Base-by-base conservation (phyloP, 1,284 basidiomycete species). In the Sutorius eximius region DNA sequence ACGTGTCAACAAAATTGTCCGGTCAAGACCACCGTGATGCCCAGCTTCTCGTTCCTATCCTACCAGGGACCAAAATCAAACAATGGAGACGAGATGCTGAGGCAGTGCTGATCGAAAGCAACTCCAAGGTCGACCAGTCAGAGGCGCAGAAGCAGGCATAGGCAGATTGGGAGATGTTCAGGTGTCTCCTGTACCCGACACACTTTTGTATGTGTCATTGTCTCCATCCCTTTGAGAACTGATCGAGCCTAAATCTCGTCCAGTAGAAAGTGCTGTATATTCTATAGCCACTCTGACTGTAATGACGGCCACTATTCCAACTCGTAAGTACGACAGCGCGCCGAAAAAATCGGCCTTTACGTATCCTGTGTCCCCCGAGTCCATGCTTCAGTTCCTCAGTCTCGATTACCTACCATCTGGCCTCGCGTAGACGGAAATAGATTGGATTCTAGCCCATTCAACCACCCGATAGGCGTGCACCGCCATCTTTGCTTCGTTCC, bases 61-160 rank as follows among this genome's bases (percentile, higher is more conserved):
- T 65, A 6, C 60, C 62, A 10, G 66, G 65, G 37, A 66, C 57
- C 15, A 64, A 66, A 45, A 50, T 69, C 4, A 68, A 64, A 40
- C 63, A 68, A 22, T 66, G 67, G 64, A 56, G 65, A 49, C 58
- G 63, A 47, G 45, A 67, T 5, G 57, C 57, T 0, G 66, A 63
- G 30, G 33, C 22, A 38, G 18, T 40, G 20, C 20, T 43, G 5
- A 32, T 51, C 2, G 48, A 54, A 20, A 53, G n/a, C 15, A 32
- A 29, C 9, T 45, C 29, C 16, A 46, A 48, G 10, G 20, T 12
- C 16, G 22, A 29, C 15, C 22, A 44, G 18, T 9, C 16, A 7
- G 52, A 40, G 49, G 32, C 9, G 6, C 45, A 46, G 32, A 38
- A 3, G 4, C 37, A 32, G 20, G 37, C 16, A 36, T 54, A 51